Base-by-base conservation (phyloP, 768 basidiomycete species). In the Hypholoma fasciculare region DNA sequence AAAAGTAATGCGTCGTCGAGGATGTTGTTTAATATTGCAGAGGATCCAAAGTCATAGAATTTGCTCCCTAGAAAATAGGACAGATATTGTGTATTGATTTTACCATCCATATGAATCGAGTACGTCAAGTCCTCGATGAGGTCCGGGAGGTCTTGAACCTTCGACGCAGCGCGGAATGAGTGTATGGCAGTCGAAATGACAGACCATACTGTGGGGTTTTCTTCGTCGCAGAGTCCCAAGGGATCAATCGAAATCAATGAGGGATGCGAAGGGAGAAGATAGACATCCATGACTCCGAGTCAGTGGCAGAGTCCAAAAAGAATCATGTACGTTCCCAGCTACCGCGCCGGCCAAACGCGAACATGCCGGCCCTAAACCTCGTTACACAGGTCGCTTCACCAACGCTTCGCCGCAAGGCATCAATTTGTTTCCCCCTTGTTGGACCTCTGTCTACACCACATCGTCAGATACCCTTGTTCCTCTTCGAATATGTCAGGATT, bases 401-500 rank as follows among this genome's bases (percentile, higher is more conserved):
- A 40, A 52, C 30, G 30, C 6, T 64, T 52, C 59, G 42, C 57
- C 49, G 44, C 50, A 46, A 20, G 16, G 9, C 46, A 48, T 51
- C 59, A 53, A 54, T 59, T 62, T 59, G 54, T 50, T 20, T 40
- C 49, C 47, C 38, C 38, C 56, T 43, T 56, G 52, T 47, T 54
- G 54, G 56, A 30, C 47, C 47, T 46, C 47, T 20, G 27, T 43
- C 17, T 13, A 17, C 43, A 34, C 27, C 43, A 52, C 19, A 49
- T 54, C 17, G 37, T 39, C 54, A 42, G 51, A 65, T 64, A 62
- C 61, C 57, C 61, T 30, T 58, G 53, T 52, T 56, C 27, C 27
- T 37, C 30, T 26, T 51, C 23, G 46, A 67, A 54, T 57, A 95
- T 94, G 94, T 94, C 93, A 64, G 92, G 92, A 58, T 96, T 93